Base-by-base conservation (phyloP, 495 filamentous ascomycete species). In the Aspergillus asperescens region DNA sequence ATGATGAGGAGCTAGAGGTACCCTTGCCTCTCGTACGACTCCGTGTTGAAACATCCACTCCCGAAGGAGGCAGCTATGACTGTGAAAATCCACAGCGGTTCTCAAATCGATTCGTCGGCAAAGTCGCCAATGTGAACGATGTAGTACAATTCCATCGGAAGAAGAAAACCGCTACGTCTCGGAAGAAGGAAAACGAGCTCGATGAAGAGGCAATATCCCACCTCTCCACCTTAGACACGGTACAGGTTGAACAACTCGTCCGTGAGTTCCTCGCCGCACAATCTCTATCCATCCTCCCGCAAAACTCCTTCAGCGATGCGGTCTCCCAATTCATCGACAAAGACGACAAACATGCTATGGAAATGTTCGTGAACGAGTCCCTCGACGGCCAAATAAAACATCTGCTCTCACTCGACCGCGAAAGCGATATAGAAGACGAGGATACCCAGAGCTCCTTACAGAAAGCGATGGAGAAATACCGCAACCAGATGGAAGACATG, bases 71-170 rank as follows among this genome's bases (percentile, higher is more conserved):
- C 32, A 80, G 81, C 37, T 99, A 86, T 58, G 89, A 96, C 51
- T 86, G 84, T 50, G 94, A 97, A 62, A 99, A 99, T 54, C 93
- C 93, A 13, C 93, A 97, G 61, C 82, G 93, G 4, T 97, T 97
- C 58, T 97, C 94, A 0, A 96, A 95, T 66, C 82, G 91, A 4
- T 99, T 99, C 58, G 78, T 85, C 1, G 85, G 83, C 6, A 89
- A 85, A 60, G 93, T 97, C 0, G 93, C 93, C 8, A 99, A 99
- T 59, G 81, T 86, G 1, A 93, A 88, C 58, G 93, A 99, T 57
- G 90, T 99, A 1, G 82, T 99, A 2, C 85, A 93, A 59, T 96
- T 94, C 57, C 82, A 96, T 66, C 81, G 89, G 9, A 96, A 93
- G 70, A 96, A 94, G 67, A 76, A 78, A 32, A 68, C 44, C 1